Percentiles rank a stretch among this genome's conserved stretches.
Conservation (phyloP, 805 yeast genomes). For the Starmerella scarabaei region DNA sequence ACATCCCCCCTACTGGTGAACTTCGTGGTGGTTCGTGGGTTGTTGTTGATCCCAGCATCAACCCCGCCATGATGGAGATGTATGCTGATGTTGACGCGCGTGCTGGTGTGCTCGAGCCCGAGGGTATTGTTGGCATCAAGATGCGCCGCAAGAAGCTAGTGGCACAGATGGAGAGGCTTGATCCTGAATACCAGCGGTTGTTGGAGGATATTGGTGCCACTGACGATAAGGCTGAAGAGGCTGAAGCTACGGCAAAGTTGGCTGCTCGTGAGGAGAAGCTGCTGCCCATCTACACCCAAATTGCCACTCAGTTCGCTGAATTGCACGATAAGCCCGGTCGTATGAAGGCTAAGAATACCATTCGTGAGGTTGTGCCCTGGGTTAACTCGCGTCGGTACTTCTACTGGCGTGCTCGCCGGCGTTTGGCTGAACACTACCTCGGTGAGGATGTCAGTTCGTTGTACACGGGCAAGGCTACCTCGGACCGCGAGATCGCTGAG, state of each 20-base stretch:
- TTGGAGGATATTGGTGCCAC: conserved; percentile 40
- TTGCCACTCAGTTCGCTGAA: conserved; percentile 93
- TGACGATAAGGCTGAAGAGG: conserved; percentile 51
- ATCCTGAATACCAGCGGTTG: conserved; percentile 51
- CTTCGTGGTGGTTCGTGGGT: conserved; percentile 99
- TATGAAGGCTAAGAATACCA: conserved; percentile 89
- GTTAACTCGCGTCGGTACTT: conserved; percentile 80
- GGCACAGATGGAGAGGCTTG: conserved; percentile 85
- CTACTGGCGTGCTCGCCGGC: conserved; percentile 98
- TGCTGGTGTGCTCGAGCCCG: conserved; percentile 97
- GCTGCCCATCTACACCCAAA: conserved; percentile 80
- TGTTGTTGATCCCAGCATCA: conserved; percentile 96
- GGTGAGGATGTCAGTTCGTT: conserved; percentile 21
- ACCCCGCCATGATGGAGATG: conserved; percentile 97
- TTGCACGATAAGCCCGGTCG: conserved; percentile 95
- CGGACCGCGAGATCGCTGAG: conserved; percentile 65
- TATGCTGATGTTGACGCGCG: conserved; percentile 92
- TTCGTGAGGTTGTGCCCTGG: conserved; percentile 79
- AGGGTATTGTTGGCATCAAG: conserved; percentile 98
- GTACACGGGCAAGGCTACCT: conserved; percentile 38
- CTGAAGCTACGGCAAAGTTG: conserved; percentile 50
- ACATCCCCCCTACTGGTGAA: conserved; percentile 97
- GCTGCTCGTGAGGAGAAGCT: conserved; percentile 66
- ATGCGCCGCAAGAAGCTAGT: conserved; percentile 86
- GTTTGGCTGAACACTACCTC: conserved; percentile 82